Evolutionary conservation across 805 yeast species (phyloP).

Genomic region (Komagataella populi): DNA sequence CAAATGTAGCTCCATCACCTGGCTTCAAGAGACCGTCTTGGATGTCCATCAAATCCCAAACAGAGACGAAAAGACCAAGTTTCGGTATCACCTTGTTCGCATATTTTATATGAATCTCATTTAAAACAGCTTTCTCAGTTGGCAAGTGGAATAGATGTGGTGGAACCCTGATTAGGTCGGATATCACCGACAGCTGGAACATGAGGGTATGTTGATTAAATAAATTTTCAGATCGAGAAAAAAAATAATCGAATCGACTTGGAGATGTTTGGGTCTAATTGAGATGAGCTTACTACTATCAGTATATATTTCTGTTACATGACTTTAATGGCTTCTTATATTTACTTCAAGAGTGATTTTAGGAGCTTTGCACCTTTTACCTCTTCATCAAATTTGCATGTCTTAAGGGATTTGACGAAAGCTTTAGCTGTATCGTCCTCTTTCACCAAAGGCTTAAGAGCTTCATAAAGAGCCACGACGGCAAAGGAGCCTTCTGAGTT

Average conservation of each 20-base stretch:
- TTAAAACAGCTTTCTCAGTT: conserved; percentile 56
- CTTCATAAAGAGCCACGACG: conserved; percentile 67
- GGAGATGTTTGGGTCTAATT: background rate
- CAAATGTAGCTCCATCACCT: conserved; percentile 86
- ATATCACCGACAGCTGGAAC: conserved; percentile 74
- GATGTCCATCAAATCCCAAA: conserved; percentile 72
- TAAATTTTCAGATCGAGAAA: background rate
- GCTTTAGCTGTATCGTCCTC: conserved; percentile 25
- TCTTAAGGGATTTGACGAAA: conserved; percentile 41
- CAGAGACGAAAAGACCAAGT: conserved; percentile 70
- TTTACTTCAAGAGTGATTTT: background rate
- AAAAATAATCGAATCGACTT: background rate
- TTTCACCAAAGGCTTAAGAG: conserved; percentile 28
- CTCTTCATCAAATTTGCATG: conserved; percentile 22
- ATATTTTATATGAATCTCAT: conserved; percentile 74
- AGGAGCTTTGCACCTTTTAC: conserved; percentile 58
- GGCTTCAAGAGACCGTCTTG: conserved; percentile 86
- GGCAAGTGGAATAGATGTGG: conserved; percentile 74
- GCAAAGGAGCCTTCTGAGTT: conserved; percentile 66
- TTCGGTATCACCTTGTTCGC: conserved; percentile 77
- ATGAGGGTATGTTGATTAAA: conserved; percentile 20
- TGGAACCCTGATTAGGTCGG: conserved; percentile 79
- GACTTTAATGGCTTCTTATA: background rate
- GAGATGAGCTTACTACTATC: background rate
- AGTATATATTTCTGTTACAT: background rate